Evolutionary conservation across 345 rosid genomes (phyloP), one percentile per base, ranked within the genome.

Genomic region (Eucalyptus fibrosa): DNA sequence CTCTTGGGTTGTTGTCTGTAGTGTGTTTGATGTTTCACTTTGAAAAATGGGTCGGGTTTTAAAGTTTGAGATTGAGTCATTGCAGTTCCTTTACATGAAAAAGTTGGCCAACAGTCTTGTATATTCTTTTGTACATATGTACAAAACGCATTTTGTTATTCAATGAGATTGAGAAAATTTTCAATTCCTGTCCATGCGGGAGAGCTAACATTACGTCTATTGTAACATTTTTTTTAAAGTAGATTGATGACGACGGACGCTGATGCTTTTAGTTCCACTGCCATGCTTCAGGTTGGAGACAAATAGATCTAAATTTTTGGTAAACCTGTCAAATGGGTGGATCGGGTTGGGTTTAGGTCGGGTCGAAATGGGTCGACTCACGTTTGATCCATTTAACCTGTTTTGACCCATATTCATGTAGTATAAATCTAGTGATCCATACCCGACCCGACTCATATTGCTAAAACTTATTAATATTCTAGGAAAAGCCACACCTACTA

Each of bases 361-460:
- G 19, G 19, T 50, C 0, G 21, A 53, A 53, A 53, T 53, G 5
- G 24, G 11, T 53, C 1, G 9, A 53, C 1, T 1, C 1, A 19
- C 9, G 9, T 53, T 18, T 53, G 56, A 53, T 1, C 4, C 0
- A 18, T 53, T 53, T 53, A 53, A 53, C 0, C 4, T 1, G 4
- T 53, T 19, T 53, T 53, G 5, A 19, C 0, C 0, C 10, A 53
- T 53, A 53, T 53, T 53, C 1, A 53, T 19, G 10, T 53, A 53
- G 2, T 53, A 24, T 53, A 53, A 53, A 53, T 53, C 4, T 53
- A 7, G 11, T 19, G 11, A 53, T 0, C 0, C 5, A 53, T 53
- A 19, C 4, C 1, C 0, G 4, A 53, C 5, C 2, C 11, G 5
- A 53, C 0, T 1, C 11, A 53, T 19, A 53, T 53, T 19, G 2